Conservation (phyloP, 495 filamentous ascomycete genomes). For the Penicillium samsonianum region DNA sequence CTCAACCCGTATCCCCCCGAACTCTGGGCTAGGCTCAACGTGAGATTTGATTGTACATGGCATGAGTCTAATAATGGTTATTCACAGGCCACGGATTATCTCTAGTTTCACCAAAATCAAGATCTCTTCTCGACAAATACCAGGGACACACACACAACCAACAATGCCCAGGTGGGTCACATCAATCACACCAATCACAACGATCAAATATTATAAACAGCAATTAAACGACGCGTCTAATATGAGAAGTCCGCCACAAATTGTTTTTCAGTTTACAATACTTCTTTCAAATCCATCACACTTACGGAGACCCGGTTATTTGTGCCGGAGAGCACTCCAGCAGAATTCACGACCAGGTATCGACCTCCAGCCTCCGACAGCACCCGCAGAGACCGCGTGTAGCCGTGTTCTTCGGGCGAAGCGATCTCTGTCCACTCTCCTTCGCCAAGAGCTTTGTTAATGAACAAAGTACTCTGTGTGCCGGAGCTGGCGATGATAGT, state of each 20-base stretch:
- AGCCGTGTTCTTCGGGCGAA: slow-evolving; percentile 49
- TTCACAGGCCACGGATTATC: too few relatives aligned
- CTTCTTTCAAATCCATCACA: slow-evolving; percentile 32
- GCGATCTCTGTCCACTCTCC: slow-evolving; percentile 55
- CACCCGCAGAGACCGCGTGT: slow-evolving; percentile 53
- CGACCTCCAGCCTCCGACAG: slow-evolving; percentile 34
- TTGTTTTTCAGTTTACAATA: slow-evolving; percentile 2
- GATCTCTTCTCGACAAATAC: not conserved
- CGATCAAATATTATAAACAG: not conserved
- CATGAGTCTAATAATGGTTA: too few relatives aligned
- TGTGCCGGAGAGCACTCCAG: slow-evolving; percentile 26
- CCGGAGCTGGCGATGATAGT: slow-evolving; percentile 60
- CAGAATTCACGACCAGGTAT: slow-evolving; percentile 32
- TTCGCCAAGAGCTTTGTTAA: slow-evolving; percentile 58
- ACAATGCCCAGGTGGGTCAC: too few relatives aligned
- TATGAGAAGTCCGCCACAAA: not conserved
- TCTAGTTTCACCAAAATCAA: not conserved
- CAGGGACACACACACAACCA: not conserved
- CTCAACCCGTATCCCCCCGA: too few relatives aligned
- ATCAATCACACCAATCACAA: not conserved
- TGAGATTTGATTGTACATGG: too few relatives aligned
- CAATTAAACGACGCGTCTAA: not conserved
- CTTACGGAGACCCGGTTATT: slow-evolving; percentile 36
- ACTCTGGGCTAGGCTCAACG: too few relatives aligned
- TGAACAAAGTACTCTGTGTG: slow-evolving; percentile 53